phyloP scores from a whole-genome alignment of 225 moss, liverwort and hornwort species.

The Asterella californica region DNA sequence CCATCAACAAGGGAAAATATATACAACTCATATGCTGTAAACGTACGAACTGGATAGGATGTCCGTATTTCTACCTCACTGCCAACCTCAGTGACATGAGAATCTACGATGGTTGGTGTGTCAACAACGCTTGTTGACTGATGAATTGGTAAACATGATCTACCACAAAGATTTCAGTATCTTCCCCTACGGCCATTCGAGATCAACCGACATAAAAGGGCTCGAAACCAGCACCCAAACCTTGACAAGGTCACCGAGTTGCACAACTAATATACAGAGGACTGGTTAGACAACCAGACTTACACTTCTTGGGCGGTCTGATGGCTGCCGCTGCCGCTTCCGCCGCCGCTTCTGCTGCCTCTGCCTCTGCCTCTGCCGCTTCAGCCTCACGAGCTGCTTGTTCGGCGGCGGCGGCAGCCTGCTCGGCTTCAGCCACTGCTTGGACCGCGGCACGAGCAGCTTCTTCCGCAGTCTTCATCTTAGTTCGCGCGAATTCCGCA shows the following conservation, averaged over 20 bases:
- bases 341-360: constrained; percentile 95
- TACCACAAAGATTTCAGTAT: background rate
- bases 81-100: background rate
- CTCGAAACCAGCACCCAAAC: background rate
- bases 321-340: constrained; percentile 80
- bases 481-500: constrained; percentile 73
- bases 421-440: constrained; percentile 98
- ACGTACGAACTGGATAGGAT: background rate
- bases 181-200: background rate
- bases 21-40: background rate
- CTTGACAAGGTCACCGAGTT: background rate
- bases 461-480: constrained; percentile 90
- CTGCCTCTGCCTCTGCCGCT: constrained; percentile 91
- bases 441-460: constrained; percentile 90
- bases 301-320: constrained; percentile 89
- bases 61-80: background rate
- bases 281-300: constrained; percentile 12
- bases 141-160: background rate
- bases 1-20: background rate
- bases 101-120: background rate
- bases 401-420: constrained; percentile 91
- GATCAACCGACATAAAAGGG: background rate
- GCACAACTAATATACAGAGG: constrained; percentile 8
- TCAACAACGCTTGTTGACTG: background rate
- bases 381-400: constrained; percentile 94